A percentile compares a stretch with the other conserved stretches of the same genome.
phyloP scores from a whole-genome alignment of 139 green algal species.

The Spirogloea muscicola region DNA sequence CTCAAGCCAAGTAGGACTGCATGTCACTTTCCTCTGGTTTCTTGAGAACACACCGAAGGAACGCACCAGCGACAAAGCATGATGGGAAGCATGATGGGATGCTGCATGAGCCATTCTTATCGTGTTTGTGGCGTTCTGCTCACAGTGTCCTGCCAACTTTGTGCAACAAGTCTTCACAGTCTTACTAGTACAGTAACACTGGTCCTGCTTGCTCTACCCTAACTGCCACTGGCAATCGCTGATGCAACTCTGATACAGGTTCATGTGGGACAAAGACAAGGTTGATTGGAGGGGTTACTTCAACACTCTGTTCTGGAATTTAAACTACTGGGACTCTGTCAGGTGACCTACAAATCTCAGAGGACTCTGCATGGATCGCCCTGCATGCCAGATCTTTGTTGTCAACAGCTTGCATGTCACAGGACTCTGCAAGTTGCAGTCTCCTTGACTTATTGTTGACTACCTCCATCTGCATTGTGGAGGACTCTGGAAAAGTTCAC shows the following conservation, averaged over 20 bases:
- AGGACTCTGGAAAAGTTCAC: not conserved
- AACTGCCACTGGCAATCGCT: not conserved
- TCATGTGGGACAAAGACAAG: not conserved
- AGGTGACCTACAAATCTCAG: not conserved
- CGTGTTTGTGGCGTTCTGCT: not conserved
- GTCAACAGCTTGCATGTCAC: too few relatives aligned
- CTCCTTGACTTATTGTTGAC: too few relatives aligned
- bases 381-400: too few relatives aligned
- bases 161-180: not conserved
- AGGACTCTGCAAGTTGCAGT: too few relatives aligned
- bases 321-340: constrained; percentile 82
- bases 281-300: constrained; percentile 73
- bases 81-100: not conserved
- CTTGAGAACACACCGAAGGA: not conserved
- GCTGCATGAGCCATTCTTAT: not conserved
- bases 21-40: not conserved
- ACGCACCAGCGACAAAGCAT: not conserved
- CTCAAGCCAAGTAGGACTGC: not conserved
- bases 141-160: not conserved
- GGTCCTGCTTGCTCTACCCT: not conserved
- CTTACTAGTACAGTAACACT: not conserved
- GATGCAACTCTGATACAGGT: not conserved
- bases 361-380: not conserved
- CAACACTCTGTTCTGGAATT: constrained; percentile 94
- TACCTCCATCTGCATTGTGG: too few relatives aligned